Conservation (phyloP, 2,329 filamentous ascomycete genomes). For the Apiospora phragmitis region DNA sequence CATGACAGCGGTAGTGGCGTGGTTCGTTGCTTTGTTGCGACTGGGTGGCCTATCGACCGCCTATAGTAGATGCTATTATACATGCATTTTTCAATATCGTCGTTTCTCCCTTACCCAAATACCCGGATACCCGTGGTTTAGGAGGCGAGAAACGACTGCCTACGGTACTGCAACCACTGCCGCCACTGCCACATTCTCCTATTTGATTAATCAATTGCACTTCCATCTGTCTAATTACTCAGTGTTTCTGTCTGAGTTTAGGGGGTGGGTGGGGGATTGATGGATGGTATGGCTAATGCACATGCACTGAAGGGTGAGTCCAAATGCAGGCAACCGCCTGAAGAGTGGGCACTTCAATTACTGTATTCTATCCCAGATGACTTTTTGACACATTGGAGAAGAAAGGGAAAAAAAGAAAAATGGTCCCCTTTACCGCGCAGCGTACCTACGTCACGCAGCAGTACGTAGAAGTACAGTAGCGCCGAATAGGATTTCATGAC, state of each 20-base stretch:
- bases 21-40: neutral
- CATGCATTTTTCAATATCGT: neutral
- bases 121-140: neutral
- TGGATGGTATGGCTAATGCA: neutral
- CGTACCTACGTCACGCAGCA: neutral
- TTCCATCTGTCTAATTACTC: neutral
- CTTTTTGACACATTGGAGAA: neutral
- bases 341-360: neutral
- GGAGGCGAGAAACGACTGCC: neutral
- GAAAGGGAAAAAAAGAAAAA: neutral
- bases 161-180: too few relatives aligned
- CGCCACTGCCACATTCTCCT: neutral
- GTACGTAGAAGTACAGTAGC: neutral
- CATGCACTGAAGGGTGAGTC: neutral
- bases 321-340: neutral
- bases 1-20: neutral
- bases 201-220: neutral
- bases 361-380: neutral
- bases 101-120: neutral
- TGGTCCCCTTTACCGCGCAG: neutral
- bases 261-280: too few relatives aligned
- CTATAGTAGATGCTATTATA: neutral
- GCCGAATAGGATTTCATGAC: neutral
- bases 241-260: neutral
- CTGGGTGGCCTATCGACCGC: neutral